Percentiles rank a stretch among this genome's conserved stretches.
These are phyloP conservation scores for Trametes punicea DNA, from an alignment of 768 basidiomycete genomes.

Conservation along the genomic window DNA sequence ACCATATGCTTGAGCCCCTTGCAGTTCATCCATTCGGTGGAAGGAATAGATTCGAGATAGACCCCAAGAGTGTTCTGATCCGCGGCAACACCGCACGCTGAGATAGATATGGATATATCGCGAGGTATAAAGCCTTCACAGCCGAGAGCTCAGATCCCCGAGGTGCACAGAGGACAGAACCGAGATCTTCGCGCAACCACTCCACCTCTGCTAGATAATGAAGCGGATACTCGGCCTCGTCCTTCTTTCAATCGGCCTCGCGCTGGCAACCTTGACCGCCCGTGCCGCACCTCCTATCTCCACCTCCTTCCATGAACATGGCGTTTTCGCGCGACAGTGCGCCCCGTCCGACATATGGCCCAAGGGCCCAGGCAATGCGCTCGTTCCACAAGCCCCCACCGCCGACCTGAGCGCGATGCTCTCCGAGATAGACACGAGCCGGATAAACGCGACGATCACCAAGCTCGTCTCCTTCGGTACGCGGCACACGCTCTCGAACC, in stretches of 20 bases:
- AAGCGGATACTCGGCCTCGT: conserved; percentile 9
- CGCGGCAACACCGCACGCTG: background rate
- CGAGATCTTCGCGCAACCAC: conserved; percentile 1
- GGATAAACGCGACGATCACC: conserved; percentile 44
- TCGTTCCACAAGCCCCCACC: conserved; percentile 42
- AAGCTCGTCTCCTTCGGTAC: conserved; percentile 57
- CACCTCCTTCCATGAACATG: conserved; percentile 5
- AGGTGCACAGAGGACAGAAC: background rate
- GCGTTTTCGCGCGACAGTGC: conserved; percentile 22
- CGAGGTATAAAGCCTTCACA: background rate
- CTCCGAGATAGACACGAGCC: conserved; percentile 41
- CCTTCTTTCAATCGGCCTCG: conserved; percentile 11
- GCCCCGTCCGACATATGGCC: conserved; percentile 40
- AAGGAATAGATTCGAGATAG: background rate
- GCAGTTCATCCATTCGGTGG: too few species aligned
- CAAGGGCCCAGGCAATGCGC: conserved; percentile 42
- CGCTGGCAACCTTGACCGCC: background rate
- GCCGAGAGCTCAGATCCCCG: background rate
- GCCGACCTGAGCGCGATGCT: conserved; percentile 45
- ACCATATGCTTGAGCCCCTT: conserved; percentile 5
- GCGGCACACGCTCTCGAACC: conserved; percentile 49
- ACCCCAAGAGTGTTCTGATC: background rate
- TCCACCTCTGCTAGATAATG: background rate
- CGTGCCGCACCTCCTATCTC: background rate
- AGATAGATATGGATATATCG: background rate